Evolutionary conservation across 2,329 filamentous ascomycete species (phyloP), one percentile per base, ranked within the genome.

Genomic region (Periglandula ipomoeae): DNA sequence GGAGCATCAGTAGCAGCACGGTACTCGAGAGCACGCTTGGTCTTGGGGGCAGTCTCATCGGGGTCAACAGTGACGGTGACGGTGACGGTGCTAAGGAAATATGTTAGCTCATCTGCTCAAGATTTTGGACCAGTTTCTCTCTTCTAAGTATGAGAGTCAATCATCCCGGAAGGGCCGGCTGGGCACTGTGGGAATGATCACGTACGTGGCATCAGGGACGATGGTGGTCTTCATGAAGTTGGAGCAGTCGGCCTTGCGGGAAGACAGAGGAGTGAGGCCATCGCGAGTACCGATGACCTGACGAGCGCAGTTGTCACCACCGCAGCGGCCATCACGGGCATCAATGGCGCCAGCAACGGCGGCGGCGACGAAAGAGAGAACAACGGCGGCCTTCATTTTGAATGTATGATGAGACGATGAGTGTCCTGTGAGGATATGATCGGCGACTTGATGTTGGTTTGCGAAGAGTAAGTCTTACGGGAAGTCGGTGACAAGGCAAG

Each of bases 281-380:
- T 53, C 56, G 22, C 67, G 63, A 48, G 69, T 72, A 50, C 70
- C 69, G 38, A 69, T 72, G 52, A 73, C 65, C 50, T 69, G 66
- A 44, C 69, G 68, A 61, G 69, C 69, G 64, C 70, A 73, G 65
- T 72, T 73, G 65, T 73, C 68, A 56, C 64, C 68, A 19, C 52
- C 52, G 44, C 55, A 56, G 52, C 60, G 53, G 59, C 66, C 70
- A 50, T 52, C 55, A 50, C 67, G 67, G 53, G 58, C 55, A 49
- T 67, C 61, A 30, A 70, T 50, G 47, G 62, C 58, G 56, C 59
- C 58, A 48, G 65, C 68, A 44, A 66, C 54, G 55, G 64, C 67
- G 46, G 63, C 56, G 52, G 63, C 64, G 52, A 61, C 64, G 49
- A 70, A 56, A 41, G 64, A 65, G 42, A 70, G 62, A 54, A 67